Evolutionary conservation across 257 asterid species (phyloP), one percentile per base, ranked within the genome.

Genomic region (Solanum peruvianum): DNA sequence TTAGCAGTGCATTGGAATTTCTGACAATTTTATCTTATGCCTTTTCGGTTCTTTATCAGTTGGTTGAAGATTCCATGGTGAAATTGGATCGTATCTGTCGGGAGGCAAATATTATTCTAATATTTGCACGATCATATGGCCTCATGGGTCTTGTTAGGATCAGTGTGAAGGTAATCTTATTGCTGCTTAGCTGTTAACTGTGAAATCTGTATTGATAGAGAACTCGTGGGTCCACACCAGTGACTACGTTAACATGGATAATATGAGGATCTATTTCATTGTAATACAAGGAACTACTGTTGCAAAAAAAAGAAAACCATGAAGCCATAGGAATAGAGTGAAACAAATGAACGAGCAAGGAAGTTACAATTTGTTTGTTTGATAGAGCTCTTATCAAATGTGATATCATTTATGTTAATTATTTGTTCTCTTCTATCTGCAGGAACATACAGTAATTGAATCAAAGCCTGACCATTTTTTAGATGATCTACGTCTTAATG

Each of bases 71-170:
- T 86, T 92, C 96, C 23, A 96, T 97, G 99, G 94, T 95, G 87
- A 97, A 94, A 91, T 90, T 97, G 91, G 99, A 97, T 84, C 92
- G 88, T 88, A 97, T 97, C 77, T 97, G 99, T 60, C 96, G 99
- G 87, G 94, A 92, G 77, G 96, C 95, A 84, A 96, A 95, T 92
- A 94, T 94, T 90, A 88, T 89, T 87, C 88, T 97, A 90, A 91
- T 97, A 91, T 94, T 94, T 90, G 98, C 98, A 80, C 98, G 99
- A 83, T 97, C 99, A 84, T 97, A 96, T 91, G 99, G 99, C 89
- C 95, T 97, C 72, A 93, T 96, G 88, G 99, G 99, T 82, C 90
- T 94, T 88, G 95, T 94, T 62, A 96, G 99, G 89, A 95, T 95
- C 87, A 93, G 98, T 89, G 95, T 96, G 89, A 95, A 96, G 98